Evolutionary conservation across 495 filamentous ascomycete genomes (phyloP).

Genomic region (Sordaria brevicollis): DNA sequence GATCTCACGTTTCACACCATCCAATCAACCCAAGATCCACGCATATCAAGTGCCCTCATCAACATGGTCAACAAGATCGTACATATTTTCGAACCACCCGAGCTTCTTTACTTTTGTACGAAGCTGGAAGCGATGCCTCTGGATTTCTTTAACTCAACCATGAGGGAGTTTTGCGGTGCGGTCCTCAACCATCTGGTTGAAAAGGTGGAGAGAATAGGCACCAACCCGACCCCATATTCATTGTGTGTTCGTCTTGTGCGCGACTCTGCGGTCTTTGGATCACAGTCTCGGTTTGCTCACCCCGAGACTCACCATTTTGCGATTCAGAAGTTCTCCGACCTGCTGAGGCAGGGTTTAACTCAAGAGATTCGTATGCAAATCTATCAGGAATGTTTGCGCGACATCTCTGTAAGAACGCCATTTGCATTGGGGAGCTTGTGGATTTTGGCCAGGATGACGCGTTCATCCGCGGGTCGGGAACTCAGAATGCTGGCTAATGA

Average conservation of each 20-base stretch:
- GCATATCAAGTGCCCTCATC: conserved; percentile 70
- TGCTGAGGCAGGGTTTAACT: conserved; percentile 31
- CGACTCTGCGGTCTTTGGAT: conserved; percentile 42
- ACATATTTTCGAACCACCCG: conserved; percentile 42
- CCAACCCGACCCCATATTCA: conserved; percentile 32
- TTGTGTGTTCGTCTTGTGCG: conserved; percentile 59
- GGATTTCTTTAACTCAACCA: conserved; percentile 42
- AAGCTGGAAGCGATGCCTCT: conserved; percentile 65
- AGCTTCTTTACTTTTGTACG: conserved; percentile 58
- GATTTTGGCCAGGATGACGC: conserved; percentile 51
- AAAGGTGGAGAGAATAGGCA: conserved; percentile 9
- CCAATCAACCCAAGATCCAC: conserved; percentile 71
- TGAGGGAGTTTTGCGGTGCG: conserved; percentile 40
- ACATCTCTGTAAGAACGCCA: conserved; percentile 33
- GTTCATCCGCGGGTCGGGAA: conserved; percentile 20
- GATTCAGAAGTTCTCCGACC: conserved; percentile 37
- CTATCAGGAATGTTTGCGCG: conserved; percentile 32
- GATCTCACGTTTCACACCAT: conserved; percentile 81
- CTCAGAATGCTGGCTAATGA: conserved; percentile 29
- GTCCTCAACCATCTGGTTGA: conserved; percentile 22
- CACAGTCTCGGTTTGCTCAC: conserved; percentile 29
- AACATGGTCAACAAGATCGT: conserved; percentile 62
- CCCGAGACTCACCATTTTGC: conserved; percentile 51
- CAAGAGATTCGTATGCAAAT: conserved; percentile 28
- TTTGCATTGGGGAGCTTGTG: conserved; percentile 57